Base-by-base conservation (phyloP, 805 yeast species). In the Candida suzukii region DNA sequence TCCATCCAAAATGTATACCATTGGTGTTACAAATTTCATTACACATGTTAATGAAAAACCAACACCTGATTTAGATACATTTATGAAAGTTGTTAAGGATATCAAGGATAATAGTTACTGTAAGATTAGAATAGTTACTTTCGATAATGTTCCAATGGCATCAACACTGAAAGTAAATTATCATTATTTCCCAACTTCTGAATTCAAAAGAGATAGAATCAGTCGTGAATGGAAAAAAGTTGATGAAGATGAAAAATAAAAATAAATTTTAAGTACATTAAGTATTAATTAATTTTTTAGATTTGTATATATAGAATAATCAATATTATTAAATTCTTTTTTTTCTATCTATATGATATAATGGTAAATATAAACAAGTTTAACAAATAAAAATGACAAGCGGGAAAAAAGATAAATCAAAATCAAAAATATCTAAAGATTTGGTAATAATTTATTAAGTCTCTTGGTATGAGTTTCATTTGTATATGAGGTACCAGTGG, bases 131-230 rank as follows among this genome's bases (percentile, higher is more conserved):
- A 65, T 85, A 30, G 90, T 88, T 35, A 78, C 95, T 1, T 88
- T 83, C 60, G 96, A 90, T 52, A 83, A 83, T 46, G 80, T 87
- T 20, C 95, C 96, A 18, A 76, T 81, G 51, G 96, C 96, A 1
- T 79, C 83, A 37, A 82, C 95, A 1, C 61, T 88, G 50, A 86
- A 87, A 63, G 86, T 95, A 1, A 87, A 86, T 59, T 84, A 86
- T 55, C 96, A 88, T 56, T 88, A 88, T 57, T 88, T 87, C 68
- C 87, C 88, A 35, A 83, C 88, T 3, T 70, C 73, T 11, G 84
- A 80, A 55, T 55, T 80, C 45, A 72, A 68, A 49, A 77, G 74
- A 52, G 69, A 73, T 40, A 49, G 49, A 2, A 65, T 59, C 6
- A 61, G 67, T 7, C 71, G 71, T 11, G 70, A 73, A 48, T 78